Evolutionary conservation across 441 rosid species (phyloP).

Genomic region (Adansonia gregorii): DNA sequence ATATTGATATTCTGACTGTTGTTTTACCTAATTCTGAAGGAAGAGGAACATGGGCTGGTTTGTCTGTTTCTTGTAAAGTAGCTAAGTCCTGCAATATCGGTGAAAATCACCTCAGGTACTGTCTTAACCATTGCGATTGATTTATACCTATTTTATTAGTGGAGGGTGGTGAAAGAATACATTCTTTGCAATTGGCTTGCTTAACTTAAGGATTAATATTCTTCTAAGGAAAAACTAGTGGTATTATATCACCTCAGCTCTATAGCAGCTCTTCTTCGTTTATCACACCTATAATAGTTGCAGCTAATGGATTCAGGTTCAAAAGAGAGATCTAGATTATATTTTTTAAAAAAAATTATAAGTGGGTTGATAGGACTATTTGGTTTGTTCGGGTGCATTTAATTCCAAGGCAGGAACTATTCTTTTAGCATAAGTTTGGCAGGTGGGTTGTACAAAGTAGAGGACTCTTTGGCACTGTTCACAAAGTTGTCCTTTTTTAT

Average conservation of each 20-base stretch:
- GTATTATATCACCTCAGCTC: not conserved
- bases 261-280: not conserved
- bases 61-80: slow-evolving; percentile 25
- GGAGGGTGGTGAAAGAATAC: not conserved
- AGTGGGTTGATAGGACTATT: too few relatives aligned
- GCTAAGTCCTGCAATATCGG: not conserved
- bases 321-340: too few relatives aligned
- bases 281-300: not conserved
- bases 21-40: slow-evolving; percentile 11
- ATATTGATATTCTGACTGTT: not conserved
- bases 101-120: not conserved
- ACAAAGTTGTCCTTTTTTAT: slow-evolving; percentile 29
- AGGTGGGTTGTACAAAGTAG: slow-evolving; percentile 36
- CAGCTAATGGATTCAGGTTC: not conserved
- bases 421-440: slow-evolving; percentile 45
- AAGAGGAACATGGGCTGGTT: slow-evolving; percentile 1
- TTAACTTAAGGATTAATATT: slow-evolving; percentile 7
- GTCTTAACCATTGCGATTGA: slow-evolving; percentile 3
- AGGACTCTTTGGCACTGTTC: slow-evolving; percentile 34
- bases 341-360: too few relatives aligned
- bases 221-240: not conserved
- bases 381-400: slow-evolving; percentile 32
- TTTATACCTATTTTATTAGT: slow-evolving; percentile 8
- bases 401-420: slow-evolving; percentile 36
- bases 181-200: not conserved